These are phyloP conservation scores for Amphicarpaea edgeworthii DNA, from an alignment of 306 rosid species.

Conservation along the genomic window DNA sequence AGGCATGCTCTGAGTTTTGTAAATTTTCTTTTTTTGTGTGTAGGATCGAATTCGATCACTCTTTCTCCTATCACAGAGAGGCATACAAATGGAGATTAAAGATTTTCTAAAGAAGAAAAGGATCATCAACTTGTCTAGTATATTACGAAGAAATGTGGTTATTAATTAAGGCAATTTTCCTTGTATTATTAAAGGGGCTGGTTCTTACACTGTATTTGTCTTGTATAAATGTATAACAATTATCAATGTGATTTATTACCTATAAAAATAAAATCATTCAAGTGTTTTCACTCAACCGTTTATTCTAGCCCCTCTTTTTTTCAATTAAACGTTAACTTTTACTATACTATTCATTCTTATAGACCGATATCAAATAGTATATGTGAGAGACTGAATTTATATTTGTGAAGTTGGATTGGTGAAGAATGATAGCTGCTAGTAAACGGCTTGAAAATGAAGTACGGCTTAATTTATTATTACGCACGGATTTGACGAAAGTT, in stretches of 20 bases:
- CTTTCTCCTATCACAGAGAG: neutral
- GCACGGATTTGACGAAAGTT: neutral
- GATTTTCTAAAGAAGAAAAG: constrained; percentile 1
- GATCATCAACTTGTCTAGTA: neutral
- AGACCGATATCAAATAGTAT: neutral
- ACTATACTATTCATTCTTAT: neutral
- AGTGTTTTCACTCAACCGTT: neutral
- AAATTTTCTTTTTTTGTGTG: neutral
- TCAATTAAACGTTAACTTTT: neutral
- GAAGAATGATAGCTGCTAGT: neutral
- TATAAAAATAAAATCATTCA: neutral
- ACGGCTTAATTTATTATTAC: neutral
- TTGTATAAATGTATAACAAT: neutral
- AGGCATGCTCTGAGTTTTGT: neutral
- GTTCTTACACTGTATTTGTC: neutral
- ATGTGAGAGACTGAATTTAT: neutral
- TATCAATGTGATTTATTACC: neutral
- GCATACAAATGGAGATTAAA: neutral
- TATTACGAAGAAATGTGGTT: neutral
- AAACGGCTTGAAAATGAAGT: neutral
- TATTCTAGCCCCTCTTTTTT: neutral
- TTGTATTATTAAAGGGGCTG: neutral
- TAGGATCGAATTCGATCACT: neutral
- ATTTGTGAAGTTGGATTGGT: constrained; percentile 19
- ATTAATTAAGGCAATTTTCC: neutral